These are phyloP conservation scores for Calonectria crousiana DNA, from an alignment of 2,329 filamentous ascomycete genomes.

Conservation along the genomic window DNA sequence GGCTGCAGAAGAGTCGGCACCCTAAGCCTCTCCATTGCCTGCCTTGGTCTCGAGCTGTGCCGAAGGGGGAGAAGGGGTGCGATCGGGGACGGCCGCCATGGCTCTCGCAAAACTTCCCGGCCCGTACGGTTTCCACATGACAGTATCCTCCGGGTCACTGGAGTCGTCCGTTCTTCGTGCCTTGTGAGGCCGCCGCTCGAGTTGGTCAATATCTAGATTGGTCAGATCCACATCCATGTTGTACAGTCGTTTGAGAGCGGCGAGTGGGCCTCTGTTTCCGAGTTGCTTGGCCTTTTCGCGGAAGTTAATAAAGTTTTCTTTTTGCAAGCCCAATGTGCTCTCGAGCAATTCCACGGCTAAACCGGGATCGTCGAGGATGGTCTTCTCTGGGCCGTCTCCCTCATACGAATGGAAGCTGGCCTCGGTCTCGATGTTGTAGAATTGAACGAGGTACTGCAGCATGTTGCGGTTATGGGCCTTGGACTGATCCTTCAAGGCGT, in stretches of 20 bases:
- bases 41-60: background rate
- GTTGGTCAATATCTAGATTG: background rate
- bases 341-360: background rate
- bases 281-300: background rate
- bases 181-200: background rate
- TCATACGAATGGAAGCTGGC: background rate
- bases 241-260: background rate
- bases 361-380: background rate
- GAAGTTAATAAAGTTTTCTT: background rate
- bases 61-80: background rate
- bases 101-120: background rate
- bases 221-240: background rate
- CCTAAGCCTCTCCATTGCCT: background rate
- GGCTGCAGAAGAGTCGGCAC: background rate
- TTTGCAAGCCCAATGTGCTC: background rate
- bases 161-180: background rate
- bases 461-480: background rate
- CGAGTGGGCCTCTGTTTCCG: background rate
- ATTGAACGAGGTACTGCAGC: background rate
- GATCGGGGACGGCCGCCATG: background rate
- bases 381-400: background rate
- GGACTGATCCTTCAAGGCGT: background rate
- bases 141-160: background rate
- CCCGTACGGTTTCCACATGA: background rate
- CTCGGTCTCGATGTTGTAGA: background rate